Conservation (phyloP, 2,329 filamentous ascomycete species). For the Alternaria tenuissima region DNA sequence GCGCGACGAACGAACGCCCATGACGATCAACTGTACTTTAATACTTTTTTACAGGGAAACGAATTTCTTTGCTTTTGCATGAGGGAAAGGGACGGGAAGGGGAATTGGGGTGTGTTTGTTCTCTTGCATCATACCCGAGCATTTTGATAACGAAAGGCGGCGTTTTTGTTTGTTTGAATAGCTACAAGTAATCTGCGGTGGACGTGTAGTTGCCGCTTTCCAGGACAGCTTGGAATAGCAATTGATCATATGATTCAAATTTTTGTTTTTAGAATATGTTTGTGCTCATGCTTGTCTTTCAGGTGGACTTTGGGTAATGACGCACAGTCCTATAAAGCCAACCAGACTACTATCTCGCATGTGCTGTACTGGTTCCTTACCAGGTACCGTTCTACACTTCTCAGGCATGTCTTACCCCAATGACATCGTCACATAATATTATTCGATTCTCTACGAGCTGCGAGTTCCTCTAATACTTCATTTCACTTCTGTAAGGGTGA, state of each 20-base stretch:
- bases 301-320: neutral
- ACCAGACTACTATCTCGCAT: neutral
- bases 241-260: neutral
- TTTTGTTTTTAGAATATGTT: neutral
- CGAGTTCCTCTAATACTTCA: neutral
- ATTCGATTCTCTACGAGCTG: neutral
- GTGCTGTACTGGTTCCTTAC: neutral
- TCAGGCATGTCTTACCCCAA: neutral
- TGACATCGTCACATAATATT: neutral
- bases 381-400: neutral
- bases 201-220: neutral
- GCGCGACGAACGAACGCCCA: neutral
- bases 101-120: slow-evolving; percentile 4
- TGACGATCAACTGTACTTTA: neutral
- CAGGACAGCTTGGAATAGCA: neutral
- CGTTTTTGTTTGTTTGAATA: neutral
- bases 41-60: neutral
- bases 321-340: neutral
- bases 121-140: slow-evolving; percentile 8
- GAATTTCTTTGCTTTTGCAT: slow-evolving; percentile 4
- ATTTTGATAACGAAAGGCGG: neutral
- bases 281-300: neutral
- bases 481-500: neutral
- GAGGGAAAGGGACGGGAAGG: neutral
- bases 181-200: neutral